Percentiles rank a stretch among this genome's conserved stretches.
phyloP scores from a whole-genome alignment of 2,329 filamentous ascomycete species.

The Microsporum canis region DNA sequence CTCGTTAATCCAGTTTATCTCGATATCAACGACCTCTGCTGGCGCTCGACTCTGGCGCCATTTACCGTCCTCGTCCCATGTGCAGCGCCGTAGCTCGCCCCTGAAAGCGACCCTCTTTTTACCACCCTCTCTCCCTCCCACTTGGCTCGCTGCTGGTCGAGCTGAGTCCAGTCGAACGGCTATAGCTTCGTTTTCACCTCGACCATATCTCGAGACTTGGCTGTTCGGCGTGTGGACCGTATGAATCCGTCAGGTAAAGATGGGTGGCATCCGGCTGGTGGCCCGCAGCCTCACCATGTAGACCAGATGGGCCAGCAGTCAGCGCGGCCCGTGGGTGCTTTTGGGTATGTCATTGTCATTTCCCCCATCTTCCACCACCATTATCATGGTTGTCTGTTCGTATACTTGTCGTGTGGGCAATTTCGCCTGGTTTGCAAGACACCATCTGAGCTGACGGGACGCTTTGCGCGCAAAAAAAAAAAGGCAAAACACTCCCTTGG shows the following conservation, averaged over 20 bases:
- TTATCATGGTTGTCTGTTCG: background rate
- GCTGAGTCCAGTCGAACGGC: background rate
- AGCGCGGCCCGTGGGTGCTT: slow-evolving; percentile 32
- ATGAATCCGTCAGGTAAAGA: slow-evolving; percentile 36
- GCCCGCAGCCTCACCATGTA: slow-evolving; percentile 32
- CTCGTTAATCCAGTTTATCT: background rate
- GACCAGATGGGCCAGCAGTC: slow-evolving; percentile 34
- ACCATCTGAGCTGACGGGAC: background rate
- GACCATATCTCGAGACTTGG: background rate
- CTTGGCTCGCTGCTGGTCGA: background rate
- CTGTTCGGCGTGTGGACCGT: slow-evolving; percentile 6
- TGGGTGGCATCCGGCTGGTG: slow-evolving; percentile 32
- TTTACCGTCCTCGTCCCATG: background rate
- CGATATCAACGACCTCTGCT: background rate
- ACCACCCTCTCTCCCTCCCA: background rate
- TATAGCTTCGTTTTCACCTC: background rate
- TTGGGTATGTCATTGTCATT: slow-evolving; percentile 27
- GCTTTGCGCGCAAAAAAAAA: background rate
- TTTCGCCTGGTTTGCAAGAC: background rate
- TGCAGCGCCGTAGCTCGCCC: background rate
- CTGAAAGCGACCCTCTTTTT: background rate
- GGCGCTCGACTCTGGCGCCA: background rate
- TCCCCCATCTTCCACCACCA: background rate
- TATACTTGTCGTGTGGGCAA: background rate
- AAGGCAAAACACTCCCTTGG: slow-evolving; percentile 31